A percentile compares a stretch with the other conserved stretches of the same genome.
These are phyloP conservation scores for Meyerozyma athensensis DNA, from an alignment of 1,139 yeast species.

Conservation along the genomic window DNA sequence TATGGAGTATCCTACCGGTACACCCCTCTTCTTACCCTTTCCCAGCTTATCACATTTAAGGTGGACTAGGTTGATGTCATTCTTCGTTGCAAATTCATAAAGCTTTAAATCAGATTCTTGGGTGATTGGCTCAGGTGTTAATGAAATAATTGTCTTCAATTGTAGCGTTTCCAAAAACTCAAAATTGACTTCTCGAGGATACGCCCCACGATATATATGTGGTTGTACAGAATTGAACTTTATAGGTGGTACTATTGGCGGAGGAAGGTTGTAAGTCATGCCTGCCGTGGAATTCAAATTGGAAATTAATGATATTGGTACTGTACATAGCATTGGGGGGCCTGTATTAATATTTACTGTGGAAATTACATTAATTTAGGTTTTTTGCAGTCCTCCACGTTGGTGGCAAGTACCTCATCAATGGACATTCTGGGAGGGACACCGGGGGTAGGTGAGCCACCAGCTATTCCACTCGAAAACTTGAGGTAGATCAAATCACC, in stretches of 20 bases:
- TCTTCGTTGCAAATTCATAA: slow-evolving; percentile 43
- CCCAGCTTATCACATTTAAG: slow-evolving; percentile 63
- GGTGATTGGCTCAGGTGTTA: slow-evolving; percentile 73
- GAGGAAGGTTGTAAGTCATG: slow-evolving; percentile 24
- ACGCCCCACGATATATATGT: slow-evolving; percentile 75
- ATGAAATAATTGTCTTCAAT: slow-evolving; percentile 68
- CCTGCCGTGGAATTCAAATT: background rate
- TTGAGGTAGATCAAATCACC: slow-evolving; percentile 78
- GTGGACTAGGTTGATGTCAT: slow-evolving; percentile 54
- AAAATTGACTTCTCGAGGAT: slow-evolving; percentile 72
- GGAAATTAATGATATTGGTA: no score
- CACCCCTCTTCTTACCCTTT: slow-evolving; percentile 73
- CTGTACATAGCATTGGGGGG: background rate
- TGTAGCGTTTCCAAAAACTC: slow-evolving; percentile 66
- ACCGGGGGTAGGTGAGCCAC: slow-evolving; percentile 55
- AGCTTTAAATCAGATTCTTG: slow-evolving; percentile 47
- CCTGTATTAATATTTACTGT: background rate
- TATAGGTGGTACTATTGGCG: slow-evolving; percentile 69
- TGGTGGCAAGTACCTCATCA: slow-evolving; percentile 69
- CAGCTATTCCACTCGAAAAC: slow-evolving; percentile 72
- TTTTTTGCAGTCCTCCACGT: slow-evolving; percentile 65
- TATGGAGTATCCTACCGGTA: slow-evolving; percentile 67
- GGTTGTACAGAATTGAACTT: slow-evolving; percentile 71
- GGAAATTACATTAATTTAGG: slow-evolving; percentile 16
- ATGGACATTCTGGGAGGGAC: slow-evolving; percentile 69